Percentiles rank a stretch among this genome's conserved stretches.
phyloP scores from a whole-genome alignment of 179 eudicot species.

The Beta lomatogona region DNA sequence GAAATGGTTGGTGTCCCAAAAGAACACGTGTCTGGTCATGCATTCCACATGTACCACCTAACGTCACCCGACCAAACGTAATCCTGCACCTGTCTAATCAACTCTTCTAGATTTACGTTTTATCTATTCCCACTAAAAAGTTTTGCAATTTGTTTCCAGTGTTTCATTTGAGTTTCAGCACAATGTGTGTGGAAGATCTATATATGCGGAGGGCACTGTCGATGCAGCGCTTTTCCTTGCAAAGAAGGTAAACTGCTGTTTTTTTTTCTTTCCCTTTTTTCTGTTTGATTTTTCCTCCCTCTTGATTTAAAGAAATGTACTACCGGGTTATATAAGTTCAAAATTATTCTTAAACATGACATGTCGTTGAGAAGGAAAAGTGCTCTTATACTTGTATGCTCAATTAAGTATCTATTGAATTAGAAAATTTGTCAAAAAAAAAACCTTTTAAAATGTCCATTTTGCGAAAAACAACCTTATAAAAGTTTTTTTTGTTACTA shows the following conservation, averaged over 20 bases:
- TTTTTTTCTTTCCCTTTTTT: background rate
- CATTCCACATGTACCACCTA: constrained; percentile 84
- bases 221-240: constrained; percentile 88
- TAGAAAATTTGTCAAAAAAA: no score
- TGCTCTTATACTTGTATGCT: background rate
- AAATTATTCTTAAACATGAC: background rate
- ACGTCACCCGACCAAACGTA: constrained; percentile 89
- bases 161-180: constrained; percentile 93
- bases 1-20: constrained; percentile 90
- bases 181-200: constrained; percentile 94
- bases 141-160: constrained; percentile 39
- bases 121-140: background rate
- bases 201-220: constrained; percentile 92
- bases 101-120: background rate
- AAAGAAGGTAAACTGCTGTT: constrained; percentile 57
- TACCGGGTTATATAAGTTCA: background rate
- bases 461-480: no score
- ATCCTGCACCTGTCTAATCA: constrained; percentile 14
- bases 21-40: constrained; percentile 79
- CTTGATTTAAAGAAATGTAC: background rate
- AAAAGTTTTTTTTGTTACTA: no score
- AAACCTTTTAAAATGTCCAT: no score
- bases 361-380: background rate
- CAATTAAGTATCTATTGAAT: background rate
- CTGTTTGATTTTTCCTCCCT: background rate